Percentiles rank a stretch among this genome's conserved stretches.
Conservation (phyloP, 2,329 filamentous ascomycete species). For the Fusarium mundagurra region DNA sequence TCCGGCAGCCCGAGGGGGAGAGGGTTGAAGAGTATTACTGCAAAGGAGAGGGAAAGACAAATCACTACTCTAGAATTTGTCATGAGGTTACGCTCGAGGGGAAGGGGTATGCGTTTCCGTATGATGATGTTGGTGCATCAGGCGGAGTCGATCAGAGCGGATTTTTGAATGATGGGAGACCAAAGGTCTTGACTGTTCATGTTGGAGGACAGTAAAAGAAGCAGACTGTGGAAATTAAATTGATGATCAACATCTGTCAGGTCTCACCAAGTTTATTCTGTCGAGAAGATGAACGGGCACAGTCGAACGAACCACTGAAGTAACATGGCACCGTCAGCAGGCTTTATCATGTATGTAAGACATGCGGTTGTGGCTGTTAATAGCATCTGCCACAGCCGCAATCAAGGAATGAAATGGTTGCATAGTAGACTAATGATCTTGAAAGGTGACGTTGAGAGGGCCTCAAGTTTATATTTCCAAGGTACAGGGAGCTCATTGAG, state of each 20-base stretch:
- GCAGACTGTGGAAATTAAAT: background rate
- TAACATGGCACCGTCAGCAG: background rate
- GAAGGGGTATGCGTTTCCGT: constrained; percentile 75
- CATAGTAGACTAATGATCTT: background rate
- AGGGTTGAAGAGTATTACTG: constrained; percentile 61
- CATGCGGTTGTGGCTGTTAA: constrained; percentile 15
- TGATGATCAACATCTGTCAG: background rate
- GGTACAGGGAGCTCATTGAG: background rate
- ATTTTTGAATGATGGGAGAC: constrained; percentile 66
- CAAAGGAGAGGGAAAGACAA: constrained; percentile 58
- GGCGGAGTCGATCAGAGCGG: constrained; percentile 69
- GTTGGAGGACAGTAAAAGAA: constrained; percentile 54
- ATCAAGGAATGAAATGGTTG: constrained; percentile 20
- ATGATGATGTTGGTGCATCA: constrained; percentile 72
- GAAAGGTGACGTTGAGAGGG: background rate
- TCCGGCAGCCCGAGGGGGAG: constrained; percentile 64
- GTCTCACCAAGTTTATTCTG: background rate
- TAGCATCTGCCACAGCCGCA: constrained; percentile 12
- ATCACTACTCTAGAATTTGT: constrained; percentile 74
- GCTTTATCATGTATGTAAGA: background rate
- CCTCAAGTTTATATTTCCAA: background rate
- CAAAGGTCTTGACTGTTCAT: constrained; percentile 64
- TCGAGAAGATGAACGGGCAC: background rate
- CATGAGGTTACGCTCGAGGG: constrained; percentile 68
- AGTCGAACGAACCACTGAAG: background rate